These are phyloP conservation scores for Nicotiana noctiflora DNA, from an alignment of 257 asterid species.

Conservation along the genomic window DNA sequence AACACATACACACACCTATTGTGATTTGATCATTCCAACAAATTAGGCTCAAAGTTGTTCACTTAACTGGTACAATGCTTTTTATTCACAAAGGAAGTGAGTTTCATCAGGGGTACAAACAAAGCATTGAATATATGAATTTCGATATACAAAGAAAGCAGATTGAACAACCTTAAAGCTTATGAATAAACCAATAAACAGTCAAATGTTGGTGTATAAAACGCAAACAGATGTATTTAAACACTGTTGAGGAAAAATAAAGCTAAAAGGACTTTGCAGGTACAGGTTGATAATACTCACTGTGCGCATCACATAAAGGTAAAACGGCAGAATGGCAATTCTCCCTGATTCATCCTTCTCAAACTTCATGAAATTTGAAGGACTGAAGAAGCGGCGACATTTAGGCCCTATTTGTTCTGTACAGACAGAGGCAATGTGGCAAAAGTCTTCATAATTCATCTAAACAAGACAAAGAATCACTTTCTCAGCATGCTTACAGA, in stretches of 20 bases:
- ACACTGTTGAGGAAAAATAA: background rate
- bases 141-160: background rate
- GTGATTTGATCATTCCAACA: background rate
- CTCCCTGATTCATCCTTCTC: slow-evolving; percentile 98
- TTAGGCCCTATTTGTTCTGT: slow-evolving; percentile 96
- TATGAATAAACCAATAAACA: background rate
- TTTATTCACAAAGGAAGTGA: background rate
- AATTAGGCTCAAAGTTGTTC: background rate
- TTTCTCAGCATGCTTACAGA: slow-evolving; percentile 24
- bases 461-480: slow-evolving; percentile 25
- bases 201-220: background rate
- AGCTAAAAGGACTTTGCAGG: background rate
- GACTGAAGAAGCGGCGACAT: slow-evolving; percentile 91
- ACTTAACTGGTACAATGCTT: background rate
- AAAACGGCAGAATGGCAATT: slow-evolving; percentile 93
- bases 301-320: slow-evolving; percentile 98
- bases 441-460: slow-evolving; percentile 99
- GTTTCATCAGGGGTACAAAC: background rate
- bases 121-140: background rate
- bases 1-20: background rate
- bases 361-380: slow-evolving; percentile 99
- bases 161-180: background rate
- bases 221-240: background rate
- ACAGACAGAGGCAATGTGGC: slow-evolving; percentile 99
- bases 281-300: slow-evolving; percentile 34